Base-by-base conservation (phyloP, 805 yeast genomes). In the Starmerella apis region DNA sequence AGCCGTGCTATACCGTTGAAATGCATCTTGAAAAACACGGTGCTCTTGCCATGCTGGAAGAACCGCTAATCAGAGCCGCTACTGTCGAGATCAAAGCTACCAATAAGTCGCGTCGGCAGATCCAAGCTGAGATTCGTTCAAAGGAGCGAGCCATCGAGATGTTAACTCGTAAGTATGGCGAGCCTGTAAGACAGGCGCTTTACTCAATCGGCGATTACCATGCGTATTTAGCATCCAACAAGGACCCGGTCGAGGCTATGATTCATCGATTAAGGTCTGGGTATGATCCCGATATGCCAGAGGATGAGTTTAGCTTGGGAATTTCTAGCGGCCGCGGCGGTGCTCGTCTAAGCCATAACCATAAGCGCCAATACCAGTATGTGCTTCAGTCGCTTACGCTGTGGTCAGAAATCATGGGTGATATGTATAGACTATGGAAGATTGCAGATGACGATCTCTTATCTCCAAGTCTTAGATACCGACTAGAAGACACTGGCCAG, bases 201-300 rank as follows among this genome's bases (percentile, higher is more conserved):
- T 83, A 83, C 61, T 83, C 92, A 0, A 77, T 83, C 46, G 88
- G 90, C 35, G 94, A 83, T 62, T 82, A 79, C 66, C 80, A 81
- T 59, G 76, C 87, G 0, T 83, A 82, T 58, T 73, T 83, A 2
- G 76, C 80, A 50, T 73, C 83, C 50, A 83, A 83, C 60, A 71
- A 83, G 54, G 68, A 74, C 33, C 90, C 94, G 5, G 81, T 83
- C 23, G 68, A 72, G 46, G 70, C 81, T 56, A 80, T 82, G 77
- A 64, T 80, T 22, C 69, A 71, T 44, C 71, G 79, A 54, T 65
- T 80, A 18, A 70, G 71, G 35, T 59, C 65, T 13, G 70, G 79
- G 53, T 76, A 75, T 51, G 77, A 71, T 43, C 28, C 47, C 5
- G 50, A 31, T 5, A 11, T 11, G 8, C 43, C 43, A 14, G 46